Base-by-base conservation (phyloP, 306 rosid genomes). In the Vicia faba region DNA sequence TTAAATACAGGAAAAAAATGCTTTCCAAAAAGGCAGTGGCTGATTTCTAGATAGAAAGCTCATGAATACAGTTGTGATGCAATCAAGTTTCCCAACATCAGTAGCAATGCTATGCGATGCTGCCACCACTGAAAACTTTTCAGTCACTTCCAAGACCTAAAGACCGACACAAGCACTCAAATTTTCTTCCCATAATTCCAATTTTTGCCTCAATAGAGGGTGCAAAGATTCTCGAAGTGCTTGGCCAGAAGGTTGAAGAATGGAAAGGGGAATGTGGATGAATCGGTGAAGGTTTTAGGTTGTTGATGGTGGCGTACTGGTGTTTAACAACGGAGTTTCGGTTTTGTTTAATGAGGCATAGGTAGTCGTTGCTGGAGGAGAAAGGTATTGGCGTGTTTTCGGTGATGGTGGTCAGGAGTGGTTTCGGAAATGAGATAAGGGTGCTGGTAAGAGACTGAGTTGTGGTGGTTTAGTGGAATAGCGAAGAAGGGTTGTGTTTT, bases 141-240 rank as follows among this genome's bases (percentile, higher is more conserved):
- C 87, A 53, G 91, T 82, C 64, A 90, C 83, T 79, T 89, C 97
- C 87, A 93, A 80, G 76, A 88, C 97, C 80, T 93, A 97, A 79
- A 86, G 97, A 81, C 96, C 88, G 65, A 93, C 90, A 64, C 90
- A 85, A 76, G 97, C 91, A 25, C 98, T 93, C 85, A 93, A 89
- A 75, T 93, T 93, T 79, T 93, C 98, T 83, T 93, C 98, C 98
- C 98, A 93, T 69, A 93, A 96, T 79, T 93, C 98, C 91, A 93
- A 70, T 82, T 93, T 93, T 87, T 93, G 98, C 78, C 98, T 86
- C 84, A 93, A 80, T 44, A 93, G 80, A 46, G 98, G 98, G 77
- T 93, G 98, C 75, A 93, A 80, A 36, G 98, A 93, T 83, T 93
- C 98, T 71, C 98, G 81, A 50, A 93, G 91, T 44, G 98, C 98